Evolutionary conservation across 2,329 filamentous ascomycete genomes (phyloP).

Genomic region (Scopulariopsis brevicaulis): DNA sequence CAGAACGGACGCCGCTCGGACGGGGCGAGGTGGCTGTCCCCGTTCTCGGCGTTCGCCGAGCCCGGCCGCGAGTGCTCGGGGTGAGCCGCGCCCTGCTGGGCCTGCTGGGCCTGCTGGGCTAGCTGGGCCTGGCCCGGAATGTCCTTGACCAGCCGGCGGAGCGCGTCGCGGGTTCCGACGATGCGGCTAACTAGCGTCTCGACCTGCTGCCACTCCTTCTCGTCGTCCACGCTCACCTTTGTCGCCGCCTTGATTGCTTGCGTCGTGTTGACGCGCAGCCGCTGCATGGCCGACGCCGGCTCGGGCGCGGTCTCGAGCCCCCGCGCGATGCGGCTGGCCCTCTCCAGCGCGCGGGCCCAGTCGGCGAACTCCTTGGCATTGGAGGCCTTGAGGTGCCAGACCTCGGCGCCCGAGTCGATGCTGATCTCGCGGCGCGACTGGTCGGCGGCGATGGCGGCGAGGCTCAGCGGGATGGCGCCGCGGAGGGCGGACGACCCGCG

Average conservation of each 20-base stretch:
- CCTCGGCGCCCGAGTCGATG: slow-evolving; percentile 91
- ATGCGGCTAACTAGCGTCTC: slow-evolving; percentile 78
- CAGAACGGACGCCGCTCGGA: slow-evolving; percentile 68
- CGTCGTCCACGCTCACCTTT: slow-evolving; percentile 42
- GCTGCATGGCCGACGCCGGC: slow-evolving; percentile 10
- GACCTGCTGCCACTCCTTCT: slow-evolving; percentile 77
- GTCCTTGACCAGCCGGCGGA: slow-evolving; percentile 76
- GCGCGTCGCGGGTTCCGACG: slow-evolving; percentile 77
- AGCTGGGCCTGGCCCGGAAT: slow-evolving; percentile 54
- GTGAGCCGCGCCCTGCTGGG: slow-evolving; percentile 15
- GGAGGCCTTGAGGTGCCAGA: slow-evolving; percentile 84
- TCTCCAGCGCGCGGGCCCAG: slow-evolving; percentile 80
- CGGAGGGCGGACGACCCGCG: slow-evolving; percentile 85
- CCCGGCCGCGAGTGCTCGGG: slow-evolving; percentile 32
- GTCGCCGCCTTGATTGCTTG: slow-evolving; percentile 9
- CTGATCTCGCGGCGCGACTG: slow-evolving; percentile 84
- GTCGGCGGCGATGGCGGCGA: slow-evolving; percentile 85
- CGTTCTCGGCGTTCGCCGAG: slow-evolving; percentile 17
- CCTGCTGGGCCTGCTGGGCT: slow-evolving; percentile 32
- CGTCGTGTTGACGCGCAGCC: slow-evolving; percentile 14
- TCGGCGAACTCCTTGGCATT: slow-evolving; percentile 77
- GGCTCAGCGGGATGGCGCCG: slow-evolving; percentile 81
- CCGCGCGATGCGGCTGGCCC: slow-evolving; percentile 57
- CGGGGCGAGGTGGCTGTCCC: slow-evolving; percentile 9
- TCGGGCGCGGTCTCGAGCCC: slow-evolving; percentile 29